A percentile compares a stretch with the other conserved stretches of the same genome.
These are phyloP conservation scores for Starmerella geochares DNA, from an alignment of 805 yeast species.

Conservation along the genomic window DNA sequence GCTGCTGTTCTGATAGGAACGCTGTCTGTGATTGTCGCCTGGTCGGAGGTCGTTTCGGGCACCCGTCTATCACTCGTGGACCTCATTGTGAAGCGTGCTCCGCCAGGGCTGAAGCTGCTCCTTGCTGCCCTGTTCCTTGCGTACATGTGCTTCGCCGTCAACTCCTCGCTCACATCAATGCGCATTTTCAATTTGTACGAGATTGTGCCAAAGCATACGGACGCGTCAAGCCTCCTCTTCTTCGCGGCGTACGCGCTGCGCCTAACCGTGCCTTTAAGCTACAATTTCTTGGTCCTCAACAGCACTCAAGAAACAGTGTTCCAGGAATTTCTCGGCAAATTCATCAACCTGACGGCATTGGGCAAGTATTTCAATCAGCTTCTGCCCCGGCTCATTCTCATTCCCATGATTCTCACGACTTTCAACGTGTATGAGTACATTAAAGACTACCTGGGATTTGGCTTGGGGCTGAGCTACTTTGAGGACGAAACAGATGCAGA, in stretches of 20 bases:
- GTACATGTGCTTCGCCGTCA: slow-evolving; percentile 60
- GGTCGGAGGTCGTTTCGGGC: slow-evolving; percentile 67
- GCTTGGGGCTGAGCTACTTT: slow-evolving; percentile 32
- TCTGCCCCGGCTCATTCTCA: slow-evolving; percentile 61
- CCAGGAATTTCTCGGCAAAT: slow-evolving; percentile 63
- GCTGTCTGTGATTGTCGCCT: slow-evolving; percentile 47
- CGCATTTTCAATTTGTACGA: slow-evolving; percentile 69
- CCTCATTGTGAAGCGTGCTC: slow-evolving; percentile 34
- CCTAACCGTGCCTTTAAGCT: slow-evolving; percentile 69
- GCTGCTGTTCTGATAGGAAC: slow-evolving; percentile 37
- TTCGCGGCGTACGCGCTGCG: slow-evolving; percentile 74
- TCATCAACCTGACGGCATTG: slow-evolving; percentile 63
- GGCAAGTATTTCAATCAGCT: slow-evolving; percentile 62
- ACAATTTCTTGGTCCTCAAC: slow-evolving; percentile 62
- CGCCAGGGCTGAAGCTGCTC: slow-evolving; percentile 35
- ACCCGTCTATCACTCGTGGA: slow-evolving; percentile 55
- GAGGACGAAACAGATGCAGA: slow-evolving; percentile 28
- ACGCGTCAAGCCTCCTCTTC: slow-evolving; percentile 63
- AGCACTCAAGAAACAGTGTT: slow-evolving; percentile 46
- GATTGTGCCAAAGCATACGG: slow-evolving; percentile 59
- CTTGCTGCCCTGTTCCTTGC: slow-evolving; percentile 41
- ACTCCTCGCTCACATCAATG: slow-evolving; percentile 55
- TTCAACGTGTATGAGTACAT: slow-evolving; percentile 60
- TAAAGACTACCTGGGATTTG: slow-evolving; percentile 37
- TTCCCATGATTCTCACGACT: slow-evolving; percentile 57